Conservation (phyloP, 108 stramenopile species). For the Cylindrotheca closterium region DNA sequence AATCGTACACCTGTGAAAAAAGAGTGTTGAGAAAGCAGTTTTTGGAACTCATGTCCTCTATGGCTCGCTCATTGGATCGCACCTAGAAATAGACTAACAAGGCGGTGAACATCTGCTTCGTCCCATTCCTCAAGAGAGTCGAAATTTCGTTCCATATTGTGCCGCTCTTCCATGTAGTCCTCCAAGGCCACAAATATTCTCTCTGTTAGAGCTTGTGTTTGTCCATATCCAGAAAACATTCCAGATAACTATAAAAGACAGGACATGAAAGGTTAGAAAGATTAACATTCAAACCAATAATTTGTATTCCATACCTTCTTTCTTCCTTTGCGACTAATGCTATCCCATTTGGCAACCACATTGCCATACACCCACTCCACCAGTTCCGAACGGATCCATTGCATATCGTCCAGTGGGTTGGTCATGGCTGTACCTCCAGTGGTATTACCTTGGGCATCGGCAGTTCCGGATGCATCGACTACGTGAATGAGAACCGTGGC, state of each 20-base stretch:
- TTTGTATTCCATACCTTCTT: not conserved
- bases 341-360: constrained; percentile 78
- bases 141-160: constrained; percentile 50
- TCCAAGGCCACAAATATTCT: constrained; percentile 68
- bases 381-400: constrained; percentile 83
- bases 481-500: constrained; percentile 89
- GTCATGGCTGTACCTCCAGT: constrained; percentile 21
- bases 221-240: constrained; percentile 90
- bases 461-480: constrained; percentile 71
- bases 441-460: constrained; percentile 75
- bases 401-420: constrained; percentile 70
- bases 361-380: constrained; percentile 89
- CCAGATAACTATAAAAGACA: constrained; percentile 45
- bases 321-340: constrained; percentile 56
- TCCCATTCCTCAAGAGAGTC: constrained; percentile 69
- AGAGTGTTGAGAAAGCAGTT: too few species aligned
- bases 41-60: too few species aligned
- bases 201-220: constrained; percentile 47
- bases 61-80: too few species aligned
- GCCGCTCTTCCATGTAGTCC: constrained; percentile 42
- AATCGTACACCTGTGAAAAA: constrained; percentile 46
- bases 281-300: not conserved
- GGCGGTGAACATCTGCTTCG: constrained; percentile 73
- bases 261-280: not conserved
- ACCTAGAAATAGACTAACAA: constrained; percentile 80